A percentile compares a stretch with the other conserved stretches of the same genome.
phyloP scores from a whole-genome alignment of 495 filamentous ascomycete species.

The Xylaria grammica region DNA sequence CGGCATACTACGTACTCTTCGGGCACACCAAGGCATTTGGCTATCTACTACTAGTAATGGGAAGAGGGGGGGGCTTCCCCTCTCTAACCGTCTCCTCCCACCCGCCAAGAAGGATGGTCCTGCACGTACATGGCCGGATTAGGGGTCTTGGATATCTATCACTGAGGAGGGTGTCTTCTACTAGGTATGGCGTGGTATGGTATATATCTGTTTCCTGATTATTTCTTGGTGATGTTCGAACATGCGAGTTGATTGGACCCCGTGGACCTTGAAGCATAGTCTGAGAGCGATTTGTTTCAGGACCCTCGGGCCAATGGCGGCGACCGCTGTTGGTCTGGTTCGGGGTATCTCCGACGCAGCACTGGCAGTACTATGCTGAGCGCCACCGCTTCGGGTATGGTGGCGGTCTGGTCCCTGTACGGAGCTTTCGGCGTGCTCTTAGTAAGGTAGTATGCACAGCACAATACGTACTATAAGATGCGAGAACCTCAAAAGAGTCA shows the following conservation, averaged over 20 bases:
- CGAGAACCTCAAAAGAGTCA: constrained; percentile 11
- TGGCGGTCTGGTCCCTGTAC: not conserved
- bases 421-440: constrained; percentile 16
- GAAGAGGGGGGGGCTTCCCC: not conserved
- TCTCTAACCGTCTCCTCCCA: not conserved
- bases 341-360: constrained; percentile 18
- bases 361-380: constrained; percentile 1
- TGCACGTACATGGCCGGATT: not conserved
- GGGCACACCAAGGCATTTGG: constrained; percentile 8
- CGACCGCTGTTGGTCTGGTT: not conserved
- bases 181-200: not conserved
- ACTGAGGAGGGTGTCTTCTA: not conserved
- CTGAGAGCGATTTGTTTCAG: constrained; percentile 15
- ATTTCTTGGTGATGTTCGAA: constrained; percentile 8
- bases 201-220: too few species aligned
- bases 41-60: too few species aligned
- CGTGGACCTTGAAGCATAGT: not conserved
- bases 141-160: not conserved
- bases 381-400: constrained; percentile 18
- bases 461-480: constrained; percentile 1
- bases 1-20: not conserved
- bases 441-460: constrained; percentile 10
- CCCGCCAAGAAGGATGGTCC: too few species aligned
- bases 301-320: constrained; percentile 4
- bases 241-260: constrained; percentile 16